These are phyloP conservation scores for Aegle marmelos DNA, from an alignment of 345 rosid species.

Conservation along the genomic window DNA sequence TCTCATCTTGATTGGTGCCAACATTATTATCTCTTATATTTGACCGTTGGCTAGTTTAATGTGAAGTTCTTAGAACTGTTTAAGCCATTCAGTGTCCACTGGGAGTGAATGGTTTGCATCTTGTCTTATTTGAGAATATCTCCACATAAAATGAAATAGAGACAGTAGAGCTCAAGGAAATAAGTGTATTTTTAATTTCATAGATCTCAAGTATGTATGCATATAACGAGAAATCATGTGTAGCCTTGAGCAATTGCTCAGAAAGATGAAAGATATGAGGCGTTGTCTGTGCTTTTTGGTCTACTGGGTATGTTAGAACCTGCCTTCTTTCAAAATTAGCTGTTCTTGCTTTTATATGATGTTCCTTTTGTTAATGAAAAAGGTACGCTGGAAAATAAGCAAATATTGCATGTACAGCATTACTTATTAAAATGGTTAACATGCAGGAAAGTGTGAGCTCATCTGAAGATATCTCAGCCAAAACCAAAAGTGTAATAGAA, in stretches of 20 bases:
- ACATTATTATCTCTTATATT: background rate
- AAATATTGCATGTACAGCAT: background rate
- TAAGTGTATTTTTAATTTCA: background rate
- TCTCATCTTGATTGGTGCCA: background rate
- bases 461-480: conserved; percentile 82
- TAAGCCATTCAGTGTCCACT: background rate
- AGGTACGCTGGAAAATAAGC: background rate
- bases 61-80: conserved; percentile 3
- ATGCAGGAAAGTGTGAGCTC: conserved; percentile 71
- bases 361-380: background rate
- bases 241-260: background rate
- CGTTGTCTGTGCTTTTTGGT: too few species aligned
- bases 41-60: background rate
- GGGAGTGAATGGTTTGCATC: background rate
- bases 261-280: background rate
- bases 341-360: background rate
- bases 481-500: conserved; percentile 88
- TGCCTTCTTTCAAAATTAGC: background rate
- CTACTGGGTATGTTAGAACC: background rate
- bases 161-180: background rate
- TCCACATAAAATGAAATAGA: background rate
- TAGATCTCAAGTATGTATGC: background rate
- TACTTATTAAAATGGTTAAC: background rate
- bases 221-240: background rate
- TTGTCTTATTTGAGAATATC: background rate